These are phyloP conservation scores for Ascochyta koolunga DNA, from an alignment of 2,329 filamentous ascomycete species.

Conservation along the genomic window DNA sequence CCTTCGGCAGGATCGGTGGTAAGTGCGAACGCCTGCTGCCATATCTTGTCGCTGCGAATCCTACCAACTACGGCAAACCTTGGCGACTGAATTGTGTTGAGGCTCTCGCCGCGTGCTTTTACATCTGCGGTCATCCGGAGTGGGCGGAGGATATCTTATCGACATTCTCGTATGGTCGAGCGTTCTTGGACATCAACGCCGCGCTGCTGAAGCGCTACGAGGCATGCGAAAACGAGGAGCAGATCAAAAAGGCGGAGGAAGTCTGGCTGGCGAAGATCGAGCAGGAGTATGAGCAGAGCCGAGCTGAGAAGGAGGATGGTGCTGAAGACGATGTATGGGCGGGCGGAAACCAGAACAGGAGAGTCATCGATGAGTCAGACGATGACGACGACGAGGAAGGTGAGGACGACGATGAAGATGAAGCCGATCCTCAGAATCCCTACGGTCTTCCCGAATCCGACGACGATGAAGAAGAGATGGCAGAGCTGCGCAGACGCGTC, in stretches of 20 bases:
- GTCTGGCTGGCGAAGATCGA: slow-evolving; percentile 91
- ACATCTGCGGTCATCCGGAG: slow-evolving; percentile 87
- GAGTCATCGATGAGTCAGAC: slow-evolving; percentile 51
- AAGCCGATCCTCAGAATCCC: slow-evolving; percentile 65
- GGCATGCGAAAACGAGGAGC: slow-evolving; percentile 79
- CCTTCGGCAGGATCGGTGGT: slow-evolving; percentile 88
- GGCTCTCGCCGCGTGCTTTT: slow-evolving; percentile 89
- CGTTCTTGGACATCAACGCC: slow-evolving; percentile 90
- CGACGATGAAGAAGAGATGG: slow-evolving; percentile 90
- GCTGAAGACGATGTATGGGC: slow-evolving; percentile 79
- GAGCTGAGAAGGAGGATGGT: slow-evolving; percentile 66
- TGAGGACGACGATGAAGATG: slow-evolving; percentile 49
- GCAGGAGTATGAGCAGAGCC: slow-evolving; percentile 82
- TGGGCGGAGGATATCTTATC: slow-evolving; percentile 86
- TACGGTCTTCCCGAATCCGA: slow-evolving; percentile 76
- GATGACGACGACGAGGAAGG: slow-evolving; percentile 60
- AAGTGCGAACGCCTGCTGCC: slow-evolving; percentile 85
- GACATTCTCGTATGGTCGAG: slow-evolving; percentile 85
- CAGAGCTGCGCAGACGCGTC: slow-evolving; percentile 87
- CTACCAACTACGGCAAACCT: slow-evolving; percentile 95
- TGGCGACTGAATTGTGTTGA: slow-evolving; percentile 97
- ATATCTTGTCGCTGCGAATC: slow-evolving; percentile 95
- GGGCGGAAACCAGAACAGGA: slow-evolving; percentile 84
- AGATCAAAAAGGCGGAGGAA: slow-evolving; percentile 81
- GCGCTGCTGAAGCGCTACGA: slow-evolving; percentile 84